Evolutionary conservation across 345 rosid species (phyloP).

Genomic region (Kandelia obovata): DNA sequence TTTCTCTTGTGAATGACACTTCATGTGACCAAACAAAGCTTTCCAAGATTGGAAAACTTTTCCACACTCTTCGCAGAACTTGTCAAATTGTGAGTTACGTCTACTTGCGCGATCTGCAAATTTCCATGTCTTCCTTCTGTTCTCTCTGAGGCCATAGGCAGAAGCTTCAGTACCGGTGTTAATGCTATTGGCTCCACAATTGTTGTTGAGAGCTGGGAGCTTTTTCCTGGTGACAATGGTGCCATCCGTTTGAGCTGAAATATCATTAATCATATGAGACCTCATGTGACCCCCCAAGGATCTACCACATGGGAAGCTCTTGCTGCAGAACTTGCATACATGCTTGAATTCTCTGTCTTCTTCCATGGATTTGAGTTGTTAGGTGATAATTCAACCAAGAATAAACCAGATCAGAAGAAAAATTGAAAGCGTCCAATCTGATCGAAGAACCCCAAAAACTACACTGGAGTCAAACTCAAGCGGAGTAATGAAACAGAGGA

Average conservation of each 20-base stretch:
- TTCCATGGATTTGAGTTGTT: constrained; percentile 9
- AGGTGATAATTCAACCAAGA: neutral
- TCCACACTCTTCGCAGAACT: constrained; percentile 48
- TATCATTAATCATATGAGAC: constrained; percentile 49
- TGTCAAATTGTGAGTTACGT: constrained; percentile 22
- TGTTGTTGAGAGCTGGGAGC: constrained; percentile 24
- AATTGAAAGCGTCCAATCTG: neutral
- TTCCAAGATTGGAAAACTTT: constrained; percentile 42
- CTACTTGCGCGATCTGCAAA: constrained; percentile 20
- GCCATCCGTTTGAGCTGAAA: constrained; percentile 31
- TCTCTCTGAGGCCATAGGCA: constrained; percentile 45
- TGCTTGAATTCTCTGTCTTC: constrained; percentile 13
- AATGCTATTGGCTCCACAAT: constrained; percentile 1
- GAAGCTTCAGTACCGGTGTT: constrained; percentile 11
- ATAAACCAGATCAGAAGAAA: neutral
- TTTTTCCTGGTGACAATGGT: constrained; percentile 33
- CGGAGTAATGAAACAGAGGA: constrained; percentile 23
- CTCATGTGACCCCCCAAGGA: constrained; percentile 77
- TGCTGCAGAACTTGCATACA: constrained; percentile 48
- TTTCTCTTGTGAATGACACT: constrained; percentile 21
- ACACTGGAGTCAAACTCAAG: neutral
- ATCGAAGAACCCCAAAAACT: too few species aligned
- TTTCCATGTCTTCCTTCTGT: constrained; percentile 52
- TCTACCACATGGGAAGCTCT: constrained; percentile 60
- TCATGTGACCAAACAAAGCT: constrained; percentile 33